These are phyloP conservation scores for Discostella stelligeroides DNA, from an alignment of 108 stramenopile species.

Conservation along the genomic window DNA sequence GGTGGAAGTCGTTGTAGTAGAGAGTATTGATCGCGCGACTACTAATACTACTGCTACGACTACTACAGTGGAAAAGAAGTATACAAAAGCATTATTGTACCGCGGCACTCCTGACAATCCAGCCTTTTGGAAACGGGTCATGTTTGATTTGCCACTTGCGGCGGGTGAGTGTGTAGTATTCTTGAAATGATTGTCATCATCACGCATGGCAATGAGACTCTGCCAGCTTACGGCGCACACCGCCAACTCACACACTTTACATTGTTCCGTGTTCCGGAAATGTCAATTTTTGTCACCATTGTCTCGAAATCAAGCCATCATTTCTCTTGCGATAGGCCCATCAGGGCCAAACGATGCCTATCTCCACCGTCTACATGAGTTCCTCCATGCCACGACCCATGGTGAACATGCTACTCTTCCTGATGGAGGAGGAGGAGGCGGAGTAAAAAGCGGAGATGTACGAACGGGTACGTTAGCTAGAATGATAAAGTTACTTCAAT, in stretches of 20 bases:
- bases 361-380: conserved; percentile 58
- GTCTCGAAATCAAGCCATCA: conserved; percentile 42
- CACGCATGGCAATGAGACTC: no score
- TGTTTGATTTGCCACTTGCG: conserved; percentile 66
- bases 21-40: no score
- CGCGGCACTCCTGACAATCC: conserved; percentile 87
- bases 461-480: conserved; percentile 56
- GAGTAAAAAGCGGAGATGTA: conserved; percentile 35
- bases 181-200: no score
- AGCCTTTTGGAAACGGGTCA: conserved; percentile 73
- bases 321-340: conserved; percentile 71
- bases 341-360: conserved; percentile 70
- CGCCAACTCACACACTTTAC: no score
- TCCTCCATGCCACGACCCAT: conserved; percentile 26
- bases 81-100: conserved; percentile 67
- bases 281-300: not conserved
- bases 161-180: conserved; percentile 68
- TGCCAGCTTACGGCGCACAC: no score
- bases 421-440: not conserved
- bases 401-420: no score
- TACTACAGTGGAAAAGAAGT: conserved; percentile 12
- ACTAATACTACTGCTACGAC: not conserved
- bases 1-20: conserved; percentile 61
- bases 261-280: no score
- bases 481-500: conserved; percentile 62